Evolutionary conservation across 1,139 yeast species (phyloP), one percentile per base, ranked within the genome.

Genomic region (Yamadazyma dushanensis): DNA sequence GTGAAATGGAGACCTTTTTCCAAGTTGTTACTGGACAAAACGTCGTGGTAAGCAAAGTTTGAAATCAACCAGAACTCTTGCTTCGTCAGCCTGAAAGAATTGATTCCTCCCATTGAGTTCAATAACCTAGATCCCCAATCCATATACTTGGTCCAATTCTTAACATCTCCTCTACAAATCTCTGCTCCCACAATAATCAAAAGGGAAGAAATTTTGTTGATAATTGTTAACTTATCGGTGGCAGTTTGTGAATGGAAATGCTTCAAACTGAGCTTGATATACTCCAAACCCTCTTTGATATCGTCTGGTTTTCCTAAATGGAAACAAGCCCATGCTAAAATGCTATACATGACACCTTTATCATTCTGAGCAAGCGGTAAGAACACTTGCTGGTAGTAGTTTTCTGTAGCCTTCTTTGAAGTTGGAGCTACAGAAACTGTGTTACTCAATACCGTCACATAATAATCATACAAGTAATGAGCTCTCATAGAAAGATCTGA

Each of bases 21-120:
- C 34, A 73, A 64, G 23, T 70, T 68, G 10, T 84, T 76, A 35
- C 81, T 73, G 1, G 92, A 80, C 44, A 83, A 64, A 26, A 86
- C 72, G 52, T 85, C 95, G 55, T 86, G 95, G 53, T 85, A 86
- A 1, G 89, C 88, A 59, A 83, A 86, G 56, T 82, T 84, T n/a
- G 88, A 77, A 17, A 83, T 78, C 37, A 86, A 65, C 85, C 92
- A 86, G 43, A 81, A 79, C 43, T 78, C 78, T 40, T 76, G 79
- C 44, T 76, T 78, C 53, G 76, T 77, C 32, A 65, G 66, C 44
- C 70, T 66, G 41, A 68, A 69, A 39, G 72, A 72, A 45, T 77
- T 72, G 29, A 79, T 61, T 0, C 88, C 89, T 10, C 88, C 89
- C 44, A 76, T 70, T 28, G 64, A 56, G 35, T 65, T 61, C 19